Evolutionary conservation across 2,329 filamentous ascomycete genomes (phyloP), one percentile per base, ranked within the genome.

Genomic region (Apiospora rasikravindrae): DNA sequence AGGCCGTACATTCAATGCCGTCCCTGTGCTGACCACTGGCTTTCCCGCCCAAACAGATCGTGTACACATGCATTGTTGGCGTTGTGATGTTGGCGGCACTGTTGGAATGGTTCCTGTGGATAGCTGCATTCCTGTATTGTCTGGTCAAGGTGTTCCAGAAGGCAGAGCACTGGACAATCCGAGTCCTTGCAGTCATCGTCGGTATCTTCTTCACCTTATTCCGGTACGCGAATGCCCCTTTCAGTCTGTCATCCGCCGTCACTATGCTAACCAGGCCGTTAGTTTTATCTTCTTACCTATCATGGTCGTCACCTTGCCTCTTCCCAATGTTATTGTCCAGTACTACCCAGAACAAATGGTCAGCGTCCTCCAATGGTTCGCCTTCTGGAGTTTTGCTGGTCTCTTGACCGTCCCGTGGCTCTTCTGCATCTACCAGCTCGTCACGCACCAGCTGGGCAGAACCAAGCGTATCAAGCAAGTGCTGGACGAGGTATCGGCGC

Each of bases 91-190:
- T 96, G 33, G 93, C 93, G 73, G 96, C 96, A 2, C 87, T 95
- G 42, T 86, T 98, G 11, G 96, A 98, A 84, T 98, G 96, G 95
- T 91, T 98, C 73, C 88, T 98, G 19, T 98, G 95, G 94, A 88
- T 98, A 53, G 91, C 93, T n/a, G 95, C 96, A 4, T 98, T 98
- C 80, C 80, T 96, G 74, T 98, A 98, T 83, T 98, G 96, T 80
- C 86, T 98, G 1, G 85, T 91, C 79, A 98, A 98, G 81, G 95
- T 96, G 42, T 98, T 93, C 78, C 86, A 90, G 75, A 98, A 98
- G 82, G 95, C 96, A 26, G 94, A 97, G 77, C 93, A 94, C 80
- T 95, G 93, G 90, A 94, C 92, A 61, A 93, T 97, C 73, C 90
- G 90, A 73, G 82, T 95, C 6, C 86, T 98, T 68, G 92, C 94